These are phyloP conservation scores for Russula lepida DNA, from an alignment of 768 basidiomycete species.

Conservation along the genomic window DNA sequence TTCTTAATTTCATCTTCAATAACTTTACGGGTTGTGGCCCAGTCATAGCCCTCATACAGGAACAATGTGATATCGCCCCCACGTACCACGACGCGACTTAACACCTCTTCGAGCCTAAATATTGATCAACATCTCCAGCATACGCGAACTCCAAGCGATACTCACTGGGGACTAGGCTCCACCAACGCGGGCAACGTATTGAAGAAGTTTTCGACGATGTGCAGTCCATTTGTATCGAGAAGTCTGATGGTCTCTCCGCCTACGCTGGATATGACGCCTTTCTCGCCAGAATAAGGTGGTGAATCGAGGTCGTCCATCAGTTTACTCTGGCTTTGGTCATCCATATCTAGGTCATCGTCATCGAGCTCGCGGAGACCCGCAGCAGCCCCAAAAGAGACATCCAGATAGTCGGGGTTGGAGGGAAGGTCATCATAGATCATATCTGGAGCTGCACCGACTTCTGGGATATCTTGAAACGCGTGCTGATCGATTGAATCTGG, in stretches of 20 bases:
- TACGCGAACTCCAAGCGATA: background rate
- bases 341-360: slow-evolving; percentile 60
- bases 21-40: slow-evolving; percentile 72
- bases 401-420: slow-evolving; percentile 80
- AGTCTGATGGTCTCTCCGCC: slow-evolving; percentile 85
- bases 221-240: slow-evolving; percentile 54
- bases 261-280: slow-evolving; percentile 45
- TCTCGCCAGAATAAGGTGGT: slow-evolving; percentile 16
- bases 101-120: slow-evolving; percentile 14
- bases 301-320: background rate
- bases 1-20: slow-evolving; percentile 86
- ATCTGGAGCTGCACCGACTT: slow-evolving; percentile 73
- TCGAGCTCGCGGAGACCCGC: slow-evolving; percentile 64
- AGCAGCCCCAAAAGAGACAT: slow-evolving; percentile 70
- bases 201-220: slow-evolving; percentile 66
- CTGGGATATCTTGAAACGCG: slow-evolving; percentile 68
- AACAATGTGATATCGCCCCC: slow-evolving; percentile 58
- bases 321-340: slow-evolving; percentile 38
- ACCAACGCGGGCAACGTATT: slow-evolving; percentile 49
- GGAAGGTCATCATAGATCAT: slow-evolving; percentile 91
- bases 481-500: slow-evolving; percentile 73
- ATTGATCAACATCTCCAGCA: background rate
- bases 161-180: slow-evolving; percentile 42
- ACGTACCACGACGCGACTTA: slow-evolving; percentile 45
- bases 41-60: slow-evolving; percentile 94